Percentiles rank a stretch among this genome's conserved stretches.
Evolutionary conservation across 352 stramenopile species (phyloP).

Genomic region (Plasmopara muralis): DNA sequence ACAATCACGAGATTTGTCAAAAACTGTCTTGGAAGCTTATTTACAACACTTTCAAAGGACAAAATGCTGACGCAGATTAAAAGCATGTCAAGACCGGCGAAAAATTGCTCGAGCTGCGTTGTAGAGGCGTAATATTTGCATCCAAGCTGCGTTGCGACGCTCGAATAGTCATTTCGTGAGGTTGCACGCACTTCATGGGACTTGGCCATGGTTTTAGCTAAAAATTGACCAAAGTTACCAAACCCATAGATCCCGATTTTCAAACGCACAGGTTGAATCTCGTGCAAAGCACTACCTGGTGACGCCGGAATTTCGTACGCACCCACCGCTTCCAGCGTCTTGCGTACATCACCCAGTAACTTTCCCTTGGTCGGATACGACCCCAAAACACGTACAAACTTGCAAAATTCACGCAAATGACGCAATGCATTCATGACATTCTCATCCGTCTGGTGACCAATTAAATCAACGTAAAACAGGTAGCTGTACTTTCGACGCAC

Average conservation of each 20-base stretch:
- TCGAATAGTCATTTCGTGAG: slow-evolving; percentile 84
- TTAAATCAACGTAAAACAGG: slow-evolving; percentile 77
- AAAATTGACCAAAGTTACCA: slow-evolving; percentile 97
- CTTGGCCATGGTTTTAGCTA: slow-evolving; percentile 93
- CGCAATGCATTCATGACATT: slow-evolving; percentile 72
- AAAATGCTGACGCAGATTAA: slow-evolving; percentile 85
- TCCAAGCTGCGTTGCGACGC: slow-evolving; percentile 39
- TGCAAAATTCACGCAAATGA: slow-evolving; percentile 81
- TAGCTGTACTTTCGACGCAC: slow-evolving; percentile 69
- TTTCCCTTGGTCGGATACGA: slow-evolving; percentile 81
- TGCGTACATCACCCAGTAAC: slow-evolving; percentile 46
- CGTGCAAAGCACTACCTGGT: slow-evolving; percentile 14
- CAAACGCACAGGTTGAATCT: slow-evolving; percentile 45
- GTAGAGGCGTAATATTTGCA: slow-evolving; percentile 52
- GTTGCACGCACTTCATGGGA: slow-evolving; percentile 83
- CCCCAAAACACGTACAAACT: slow-evolving; percentile 84
- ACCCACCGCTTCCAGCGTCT: slow-evolving; percentile 44
- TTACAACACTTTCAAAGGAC: slow-evolving; percentile 66
- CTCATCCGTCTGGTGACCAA: slow-evolving; percentile 69
- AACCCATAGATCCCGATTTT: slow-evolving; percentile 96
- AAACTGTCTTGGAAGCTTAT: slow-evolving; percentile 53
- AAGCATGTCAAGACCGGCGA: slow-evolving; percentile 91
- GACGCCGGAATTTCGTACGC: slow-evolving; percentile 34
- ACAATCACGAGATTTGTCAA: slow-evolving; percentile 90
- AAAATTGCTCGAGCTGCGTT: slow-evolving; percentile 85